phyloP scores from a whole-genome alignment of 768 basidiomycete species.

The Trametes meyenii region DNA sequence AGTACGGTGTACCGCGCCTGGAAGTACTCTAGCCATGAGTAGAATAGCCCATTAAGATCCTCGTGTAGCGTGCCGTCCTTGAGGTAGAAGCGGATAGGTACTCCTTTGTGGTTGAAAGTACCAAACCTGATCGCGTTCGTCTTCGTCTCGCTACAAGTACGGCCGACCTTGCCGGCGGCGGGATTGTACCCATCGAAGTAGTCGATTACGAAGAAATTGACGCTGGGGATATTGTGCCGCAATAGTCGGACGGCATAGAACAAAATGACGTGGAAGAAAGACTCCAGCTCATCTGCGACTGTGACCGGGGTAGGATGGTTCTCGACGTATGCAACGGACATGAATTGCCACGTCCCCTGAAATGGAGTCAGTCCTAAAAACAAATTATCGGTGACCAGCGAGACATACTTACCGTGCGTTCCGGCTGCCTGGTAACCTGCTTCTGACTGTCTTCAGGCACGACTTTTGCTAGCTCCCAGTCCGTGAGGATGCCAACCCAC shows the following conservation, averaged over 20 bases:
- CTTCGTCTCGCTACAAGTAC: not conserved
- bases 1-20: not conserved
- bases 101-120: too few relatives aligned
- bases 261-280: not conserved
- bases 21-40: not conserved
- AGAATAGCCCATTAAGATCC: not conserved
- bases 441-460: not conserved
- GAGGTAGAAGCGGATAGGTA: too few relatives aligned
- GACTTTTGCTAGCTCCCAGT: constrained; percentile 4
- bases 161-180: not conserved
- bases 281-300: constrained; percentile 1
- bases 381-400: too few relatives aligned
- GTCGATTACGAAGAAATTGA: not conserved
- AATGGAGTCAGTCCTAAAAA: too few relatives aligned
- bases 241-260: not conserved
- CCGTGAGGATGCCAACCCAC: constrained; percentile 1
- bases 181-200: not conserved
- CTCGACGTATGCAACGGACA: not conserved
- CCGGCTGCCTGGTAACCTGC: not conserved
- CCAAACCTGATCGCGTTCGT: not conserved
- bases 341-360: constrained; percentile 14
- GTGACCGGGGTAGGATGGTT: not conserved
- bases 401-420: constrained; percentile 1
- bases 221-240: not conserved
- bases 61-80: not conserved